Conservation (phyloP, 495 filamentous ascomycete genomes). For the Chaetomium tenue region DNA sequence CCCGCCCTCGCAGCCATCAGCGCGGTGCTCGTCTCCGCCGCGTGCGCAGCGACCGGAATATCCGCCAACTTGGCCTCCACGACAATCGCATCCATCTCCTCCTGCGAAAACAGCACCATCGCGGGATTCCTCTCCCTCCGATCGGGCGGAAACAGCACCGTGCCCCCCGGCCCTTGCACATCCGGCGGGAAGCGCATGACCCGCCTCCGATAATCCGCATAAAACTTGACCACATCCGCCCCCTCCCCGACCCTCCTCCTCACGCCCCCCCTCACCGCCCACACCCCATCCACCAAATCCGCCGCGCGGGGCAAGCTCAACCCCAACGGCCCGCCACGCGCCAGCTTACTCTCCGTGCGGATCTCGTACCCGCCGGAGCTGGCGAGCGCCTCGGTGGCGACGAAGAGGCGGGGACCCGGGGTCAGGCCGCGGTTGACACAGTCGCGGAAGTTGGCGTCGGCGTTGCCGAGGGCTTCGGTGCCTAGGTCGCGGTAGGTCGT, state of each 20-base stretch:
- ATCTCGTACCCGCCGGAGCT: conserved; percentile 50
- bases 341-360: conserved; percentile 43
- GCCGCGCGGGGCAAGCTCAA: conserved; percentile 39
- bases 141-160: conserved; percentile 28
- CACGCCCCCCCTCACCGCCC: conserved; percentile 47
- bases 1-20: conserved; percentile 50
- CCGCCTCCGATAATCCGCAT: conserved; percentile 52
- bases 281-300: conserved; percentile 47
- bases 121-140: conserved; percentile 42
- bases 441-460: conserved; percentile 46
- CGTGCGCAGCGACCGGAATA: conserved; percentile 49
- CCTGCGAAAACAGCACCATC: conserved; percentile 43
- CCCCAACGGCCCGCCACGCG: background rate
- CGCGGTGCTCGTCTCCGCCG: conserved; percentile 42
- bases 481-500: conserved; percentile 57
- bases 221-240: conserved; percentile 55
- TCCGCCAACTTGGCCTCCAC: conserved; percentile 43
- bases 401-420: conserved; percentile 53
- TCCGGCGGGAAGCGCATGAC: conserved; percentile 45
- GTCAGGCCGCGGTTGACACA: conserved; percentile 52
- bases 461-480: conserved; percentile 47
- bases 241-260: conserved; percentile 49
- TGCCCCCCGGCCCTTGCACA: conserved; percentile 26
- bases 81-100: conserved; percentile 54
- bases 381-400: conserved; percentile 51